Percentiles rank a stretch among this genome's conserved stretches.
These are phyloP conservation scores for Musa balbisiana DNA, from an alignment of 202 grass and related monocot species.

Conservation along the genomic window DNA sequence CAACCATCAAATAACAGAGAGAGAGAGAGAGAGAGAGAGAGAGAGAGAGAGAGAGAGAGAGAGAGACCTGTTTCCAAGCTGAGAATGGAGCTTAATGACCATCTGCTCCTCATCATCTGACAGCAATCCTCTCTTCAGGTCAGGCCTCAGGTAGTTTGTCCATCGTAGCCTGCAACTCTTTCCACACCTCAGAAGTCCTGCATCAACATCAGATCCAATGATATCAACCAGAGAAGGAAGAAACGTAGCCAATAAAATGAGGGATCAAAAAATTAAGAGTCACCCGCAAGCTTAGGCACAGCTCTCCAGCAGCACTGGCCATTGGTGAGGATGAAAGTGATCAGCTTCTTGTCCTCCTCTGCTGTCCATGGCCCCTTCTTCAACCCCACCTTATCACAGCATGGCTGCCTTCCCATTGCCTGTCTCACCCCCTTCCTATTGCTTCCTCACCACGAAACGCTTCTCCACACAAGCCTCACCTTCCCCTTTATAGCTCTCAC, in stretches of 20 bases:
- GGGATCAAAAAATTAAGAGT: no score
- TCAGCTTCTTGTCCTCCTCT: slow-evolving; percentile 26
- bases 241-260: no score
- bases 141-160: slow-evolving; percentile 61
- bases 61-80: slow-evolving; percentile 60
- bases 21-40: background rate
- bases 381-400: slow-evolving; percentile 27
- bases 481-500: slow-evolving; percentile 2
- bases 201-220: background rate
- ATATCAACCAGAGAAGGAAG: background rate
- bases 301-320: slow-evolving; percentile 24
- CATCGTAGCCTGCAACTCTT: slow-evolving; percentile 49
- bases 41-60: background rate
- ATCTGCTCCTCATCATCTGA: slow-evolving; percentile 56
- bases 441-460: background rate
- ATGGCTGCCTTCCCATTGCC: slow-evolving; percentile 25
- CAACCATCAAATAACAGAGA: background rate
- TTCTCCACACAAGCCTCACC: background rate
- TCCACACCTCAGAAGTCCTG: slow-evolving; percentile 41
- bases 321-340: slow-evolving; percentile 19
- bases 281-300: slow-evolving; percentile 26
- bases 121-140: slow-evolving; percentile 69
- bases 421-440: background rate
- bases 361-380: slow-evolving; percentile 24
- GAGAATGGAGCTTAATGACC: slow-evolving; percentile 64